phyloP scores from a whole-genome alignment of 225 moss, liverwort and hornwort species.

The Physcomitrium patens region DNA sequence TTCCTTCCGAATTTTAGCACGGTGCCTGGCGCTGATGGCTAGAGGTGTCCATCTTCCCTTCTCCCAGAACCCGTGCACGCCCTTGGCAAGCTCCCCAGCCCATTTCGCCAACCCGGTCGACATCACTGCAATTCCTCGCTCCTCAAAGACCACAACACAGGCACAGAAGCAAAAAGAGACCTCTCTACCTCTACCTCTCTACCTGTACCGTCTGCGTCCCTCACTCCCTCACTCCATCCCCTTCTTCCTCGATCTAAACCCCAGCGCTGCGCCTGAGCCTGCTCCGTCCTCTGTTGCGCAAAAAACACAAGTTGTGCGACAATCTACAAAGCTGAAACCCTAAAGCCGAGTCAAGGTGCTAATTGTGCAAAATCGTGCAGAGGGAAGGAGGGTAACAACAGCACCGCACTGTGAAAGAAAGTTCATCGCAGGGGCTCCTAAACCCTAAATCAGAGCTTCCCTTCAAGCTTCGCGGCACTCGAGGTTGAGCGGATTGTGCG shows the following conservation, averaged over 20 bases:
- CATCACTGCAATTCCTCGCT: conserved; percentile 29
- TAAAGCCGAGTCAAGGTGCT: no score
- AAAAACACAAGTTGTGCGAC: no score
- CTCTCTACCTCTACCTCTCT: neutral
- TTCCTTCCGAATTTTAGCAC: conserved; percentile 78
- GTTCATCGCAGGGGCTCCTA: no score
- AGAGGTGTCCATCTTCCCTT: conserved; percentile 89
- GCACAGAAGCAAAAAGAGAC: no score
- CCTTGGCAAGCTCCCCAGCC: conserved; percentile 90
- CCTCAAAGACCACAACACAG: neutral
- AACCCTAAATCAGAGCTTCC: no score
- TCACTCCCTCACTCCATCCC: conserved; percentile 5
- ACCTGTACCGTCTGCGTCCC: neutral
- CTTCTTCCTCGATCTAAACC: neutral
- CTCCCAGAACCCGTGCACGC: conserved; percentile 84
- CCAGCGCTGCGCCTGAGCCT: neutral
- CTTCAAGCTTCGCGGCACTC: no score
- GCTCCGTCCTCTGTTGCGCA: no score
- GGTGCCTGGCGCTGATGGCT: conserved; percentile 85
- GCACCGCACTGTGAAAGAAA: no score
- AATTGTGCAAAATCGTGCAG: no score
- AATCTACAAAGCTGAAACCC: no score
- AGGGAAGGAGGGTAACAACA: no score
- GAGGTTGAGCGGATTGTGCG: no score
- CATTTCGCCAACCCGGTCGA: conserved; percentile 76